Conservation (phyloP, 202 grass and related monocot genomes). For the Brachypodium distachyon region DNA sequence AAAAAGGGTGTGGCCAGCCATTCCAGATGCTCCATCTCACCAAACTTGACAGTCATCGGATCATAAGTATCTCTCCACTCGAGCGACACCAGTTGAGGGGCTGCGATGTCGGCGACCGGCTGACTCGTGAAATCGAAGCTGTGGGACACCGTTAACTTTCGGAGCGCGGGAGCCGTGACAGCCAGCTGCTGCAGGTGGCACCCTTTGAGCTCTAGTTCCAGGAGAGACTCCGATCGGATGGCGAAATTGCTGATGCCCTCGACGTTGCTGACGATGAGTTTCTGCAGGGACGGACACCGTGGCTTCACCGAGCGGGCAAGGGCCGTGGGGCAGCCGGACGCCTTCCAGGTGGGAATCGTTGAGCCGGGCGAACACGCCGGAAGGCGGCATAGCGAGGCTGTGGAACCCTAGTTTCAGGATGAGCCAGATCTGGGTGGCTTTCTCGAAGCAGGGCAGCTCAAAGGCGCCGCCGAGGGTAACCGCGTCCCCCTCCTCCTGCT, state of each 20-base stretch:
- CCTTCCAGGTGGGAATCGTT: neutral
- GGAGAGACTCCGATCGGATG: neutral
- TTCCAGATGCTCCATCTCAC: neutral
- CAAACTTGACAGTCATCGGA: neutral
- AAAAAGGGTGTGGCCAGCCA: neutral
- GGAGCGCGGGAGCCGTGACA: neutral
- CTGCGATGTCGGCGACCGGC: neutral
- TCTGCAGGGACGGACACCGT: neutral
- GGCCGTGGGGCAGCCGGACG: neutral
- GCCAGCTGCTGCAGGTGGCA: neutral
- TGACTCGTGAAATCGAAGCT: neutral
- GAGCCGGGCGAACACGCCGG: neutral
- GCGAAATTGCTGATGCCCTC: neutral
- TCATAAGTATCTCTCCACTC: neutral
- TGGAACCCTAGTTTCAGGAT: neutral
- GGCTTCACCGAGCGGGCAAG: neutral
- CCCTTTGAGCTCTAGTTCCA: neutral
- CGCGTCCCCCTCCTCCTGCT: neutral
- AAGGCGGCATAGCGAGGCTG: neutral
- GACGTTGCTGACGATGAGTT: neutral
- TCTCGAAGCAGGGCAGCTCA: conserved; percentile 10
- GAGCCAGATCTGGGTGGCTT: neutral
- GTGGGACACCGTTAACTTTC: neutral
- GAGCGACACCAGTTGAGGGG: neutral
- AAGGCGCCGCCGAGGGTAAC: neutral